A percentile compares a stretch with the other conserved stretches of the same genome.
phyloP scores from a whole-genome alignment of 2,329 filamentous ascomycete genomes.

The Alternaria panax region DNA sequence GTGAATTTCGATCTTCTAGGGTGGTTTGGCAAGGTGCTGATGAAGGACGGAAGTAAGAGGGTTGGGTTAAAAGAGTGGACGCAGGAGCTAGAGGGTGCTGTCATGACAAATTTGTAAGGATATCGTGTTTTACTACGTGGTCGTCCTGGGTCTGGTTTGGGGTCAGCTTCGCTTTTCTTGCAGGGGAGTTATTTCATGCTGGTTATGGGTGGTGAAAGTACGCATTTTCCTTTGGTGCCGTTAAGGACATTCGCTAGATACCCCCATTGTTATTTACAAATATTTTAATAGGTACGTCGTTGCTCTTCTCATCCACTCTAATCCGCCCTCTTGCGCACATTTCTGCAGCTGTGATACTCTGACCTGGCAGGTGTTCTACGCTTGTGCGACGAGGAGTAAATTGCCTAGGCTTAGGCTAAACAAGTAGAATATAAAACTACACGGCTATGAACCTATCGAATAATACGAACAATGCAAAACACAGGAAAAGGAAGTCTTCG shows the following conservation, averaged over 20 bases:
- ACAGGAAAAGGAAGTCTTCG: background rate
- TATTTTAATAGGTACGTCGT: background rate
- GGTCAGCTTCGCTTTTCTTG: background rate
- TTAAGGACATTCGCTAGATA: background rate
- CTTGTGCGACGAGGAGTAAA: background rate
- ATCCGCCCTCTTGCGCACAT: background rate
- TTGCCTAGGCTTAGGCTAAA: background rate
- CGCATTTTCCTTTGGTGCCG: background rate
- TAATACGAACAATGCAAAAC: background rate
- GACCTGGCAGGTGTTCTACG: background rate
- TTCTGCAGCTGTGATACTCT: background rate
- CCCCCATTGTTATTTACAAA: background rate
- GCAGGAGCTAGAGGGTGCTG: conserved; percentile 17
- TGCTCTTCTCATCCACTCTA: background rate
- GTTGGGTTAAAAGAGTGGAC: conserved; percentile 43
- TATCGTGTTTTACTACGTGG: background rate
- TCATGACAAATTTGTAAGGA: background rate
- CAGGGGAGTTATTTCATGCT: background rate
- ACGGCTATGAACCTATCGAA: background rate
- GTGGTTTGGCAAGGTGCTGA: conserved; percentile 51
- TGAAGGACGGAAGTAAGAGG: conserved; percentile 37
- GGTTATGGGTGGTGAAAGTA: background rate
- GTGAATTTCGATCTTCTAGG: conserved; percentile 38
- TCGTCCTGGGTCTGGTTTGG: too few species aligned
- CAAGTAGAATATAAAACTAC: background rate